Base-by-base conservation (phyloP, 1,284 basidiomycete species). In the Ustilago esculenta region DNA sequence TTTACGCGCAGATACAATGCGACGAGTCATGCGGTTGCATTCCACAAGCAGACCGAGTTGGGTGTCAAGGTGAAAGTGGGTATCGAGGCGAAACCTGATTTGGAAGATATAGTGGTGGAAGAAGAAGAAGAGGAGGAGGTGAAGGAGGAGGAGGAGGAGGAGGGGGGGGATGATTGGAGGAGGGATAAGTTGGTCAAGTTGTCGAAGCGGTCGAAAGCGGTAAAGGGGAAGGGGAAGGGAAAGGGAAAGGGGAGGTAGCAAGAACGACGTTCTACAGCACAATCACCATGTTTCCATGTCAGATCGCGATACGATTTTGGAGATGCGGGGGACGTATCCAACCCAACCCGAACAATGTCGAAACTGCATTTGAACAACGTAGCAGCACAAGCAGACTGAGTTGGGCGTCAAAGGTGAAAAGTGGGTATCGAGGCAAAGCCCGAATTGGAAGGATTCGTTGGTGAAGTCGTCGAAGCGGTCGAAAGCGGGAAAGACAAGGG, bases 1-100 rank as follows among this genome's bases (percentile, higher is more conserved):
- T 90, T 98, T 68, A 98, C 95, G 2, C 32, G 66, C 11, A 92
- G 89, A 91, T 94, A 79, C 58, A 79, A 79, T 39, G 46, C 51
- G 30, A 3, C 46, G 1, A 51, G 23, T 8, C 76, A 79, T 41
- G 75, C 76, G 10, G 70, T 79, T 14, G 75, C 75, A 11, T 75
- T 79, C 30, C 44, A 76, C 44, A 77, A 75, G 66, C 47, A 49
- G 24, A 53, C 47, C 18, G 67, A 68, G 17, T 7, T 59, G 14
- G 51, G 44, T 5, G 56, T 33, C 14, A 76, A 72, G 53, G 43
- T 43, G 27, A 65, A 77, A 21, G 39, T 63, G 6, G 67, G 42
- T n/a, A 74, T 69, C 14, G 39, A 29, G 11, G 59, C 46, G 17
- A 58, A 43, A 14, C 76, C 76, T 5, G 76, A 79, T 47, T 45